phyloP scores from a whole-genome alignment of 768 basidiomycete species.

The Suillus brevipes region DNA sequence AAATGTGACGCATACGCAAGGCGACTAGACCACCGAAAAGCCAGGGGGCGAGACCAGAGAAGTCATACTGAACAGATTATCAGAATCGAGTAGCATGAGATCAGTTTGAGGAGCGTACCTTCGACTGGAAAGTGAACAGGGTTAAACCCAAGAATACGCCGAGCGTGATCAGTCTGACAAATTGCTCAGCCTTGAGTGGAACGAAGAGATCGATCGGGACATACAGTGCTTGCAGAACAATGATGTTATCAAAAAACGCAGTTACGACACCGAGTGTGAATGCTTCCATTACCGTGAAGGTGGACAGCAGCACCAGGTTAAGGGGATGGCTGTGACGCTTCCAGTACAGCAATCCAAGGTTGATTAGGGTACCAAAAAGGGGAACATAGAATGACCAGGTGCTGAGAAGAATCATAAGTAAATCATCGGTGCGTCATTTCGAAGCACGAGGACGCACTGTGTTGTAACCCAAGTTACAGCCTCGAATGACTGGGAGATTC shows the following conservation, averaged over 20 bases:
- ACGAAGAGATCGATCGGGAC: constrained; percentile 25
- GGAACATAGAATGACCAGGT: constrained; percentile 80
- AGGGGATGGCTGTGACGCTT: constrained; percentile 89
- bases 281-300: constrained; percentile 91
- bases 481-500: constrained; percentile 60
- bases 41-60: constrained; percentile 89
- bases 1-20: constrained; percentile 48
- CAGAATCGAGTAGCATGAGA: not conserved
- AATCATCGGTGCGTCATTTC: constrained; percentile 6
- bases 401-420: constrained; percentile 36
- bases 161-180: constrained; percentile 72
- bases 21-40: constrained; percentile 84
- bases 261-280: constrained; percentile 86
- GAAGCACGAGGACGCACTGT: constrained; percentile 48
- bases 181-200: constrained; percentile 12
- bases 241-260: constrained; percentile 66
- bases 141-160: constrained; percentile 94
- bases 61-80: constrained; percentile 70
- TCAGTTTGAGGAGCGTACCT: constrained; percentile 46
- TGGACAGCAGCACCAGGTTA: constrained; percentile 81
- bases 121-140: constrained; percentile 92
- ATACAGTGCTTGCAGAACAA: constrained; percentile 87
- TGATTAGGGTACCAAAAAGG: constrained; percentile 75
- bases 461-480: constrained; percentile 70
- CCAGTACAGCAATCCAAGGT: constrained; percentile 83